Evolutionary conservation across 768 basidiomycete species (phyloP).

Genomic region (Coprinopsis marcescibilis): DNA sequence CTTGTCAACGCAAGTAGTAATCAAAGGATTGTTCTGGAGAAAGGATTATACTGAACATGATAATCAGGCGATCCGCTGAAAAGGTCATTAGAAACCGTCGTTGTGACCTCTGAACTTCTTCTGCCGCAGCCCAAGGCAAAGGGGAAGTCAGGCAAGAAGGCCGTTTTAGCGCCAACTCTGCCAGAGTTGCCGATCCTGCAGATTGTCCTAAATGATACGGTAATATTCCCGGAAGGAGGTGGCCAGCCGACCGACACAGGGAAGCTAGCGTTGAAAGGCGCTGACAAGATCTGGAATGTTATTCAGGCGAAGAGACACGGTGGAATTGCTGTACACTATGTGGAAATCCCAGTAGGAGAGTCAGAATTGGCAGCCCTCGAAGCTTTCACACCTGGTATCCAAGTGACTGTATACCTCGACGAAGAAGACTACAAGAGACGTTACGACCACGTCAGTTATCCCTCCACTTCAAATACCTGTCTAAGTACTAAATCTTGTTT

Average conservation of each 20-base stretch:
- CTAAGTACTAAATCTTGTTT: not conserved
- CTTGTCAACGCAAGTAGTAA: slow-evolving; percentile 60
- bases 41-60: too few species aligned
- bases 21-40: not conserved
- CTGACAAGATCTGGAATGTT: slow-evolving; percentile 51
- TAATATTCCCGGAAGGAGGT: slow-evolving; percentile 78
- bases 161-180: slow-evolving; percentile 42
- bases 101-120: slow-evolving; percentile 46
- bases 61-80: slow-evolving; percentile 66
- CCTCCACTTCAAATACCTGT: not conserved
- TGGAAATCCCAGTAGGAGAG: slow-evolving; percentile 36
- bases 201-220: slow-evolving; percentile 67
- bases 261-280: slow-evolving; percentile 36
- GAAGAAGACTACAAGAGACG: slow-evolving; percentile 58
- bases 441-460: slow-evolving; percentile 60
- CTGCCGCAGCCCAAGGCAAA: slow-evolving; percentile 36
- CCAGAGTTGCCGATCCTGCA: slow-evolving; percentile 49
- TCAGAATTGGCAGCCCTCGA: slow-evolving; percentile 37
- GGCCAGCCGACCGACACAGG: slow-evolving; percentile 80
- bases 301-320: slow-evolving; percentile 64
- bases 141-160: slow-evolving; percentile 50
- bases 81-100: slow-evolving; percentile 47
- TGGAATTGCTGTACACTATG: slow-evolving; percentile 71
- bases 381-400: slow-evolving; percentile 45
- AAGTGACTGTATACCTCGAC: slow-evolving; percentile 49